Evolutionary conservation across 78 protist species (phyloP), one percentile per base, ranked within the genome.

Genomic region (Emiliania huxleyi): DNA sequence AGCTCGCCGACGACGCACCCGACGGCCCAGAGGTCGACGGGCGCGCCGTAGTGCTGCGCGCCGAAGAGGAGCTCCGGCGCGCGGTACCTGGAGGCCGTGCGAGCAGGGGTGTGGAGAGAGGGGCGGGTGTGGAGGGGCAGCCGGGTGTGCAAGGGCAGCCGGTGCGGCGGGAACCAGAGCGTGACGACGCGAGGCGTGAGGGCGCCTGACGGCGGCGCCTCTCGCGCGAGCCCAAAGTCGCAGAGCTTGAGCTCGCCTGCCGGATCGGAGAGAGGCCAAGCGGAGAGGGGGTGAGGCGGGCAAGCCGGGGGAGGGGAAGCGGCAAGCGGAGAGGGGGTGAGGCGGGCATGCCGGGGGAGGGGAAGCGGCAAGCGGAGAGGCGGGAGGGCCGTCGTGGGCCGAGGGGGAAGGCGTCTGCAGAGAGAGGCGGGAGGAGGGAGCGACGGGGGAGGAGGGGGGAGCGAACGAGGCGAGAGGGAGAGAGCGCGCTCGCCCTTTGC

Each of bases 11-110:
- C 8, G 18, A 91, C 48, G 87, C 93, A 91, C 21, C 93, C 93
- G n/a, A 91, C 87, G 6, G 93, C 42, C 93, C 93, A 93, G 35
- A 44, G 12, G n/a, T 87, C 88, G 55, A 85, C 38, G 56, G 84
- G 77, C 2, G 90, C 1, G 21, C 35, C 29, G 48, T 87, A 92
- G 12, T 23, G 22, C 1, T 6, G 2, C 46, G 81, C 83, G 40
- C 95, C 95, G 45, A 93, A 77, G 12, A 93, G 90, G n/a, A 93
- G 93, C 91, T 93, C 95, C 11, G 95, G 95, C 29, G 95, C 87
- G 38, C 94, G 91, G 55, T 83, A 92, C 89, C 90, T 12, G 5
- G 35, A 38, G 25, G 45, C 73, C 42, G 73, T 21, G 42, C 69
- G n/a, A n/a, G n/a, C n/a, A 42, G 33, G 33, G 33, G 23, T 2